A percentile compares a stretch with the other conserved stretches of the same genome.
phyloP scores from a whole-genome alignment of 1,284 basidiomycete genomes.

The Cutaneotrichosporon sp. region DNA sequence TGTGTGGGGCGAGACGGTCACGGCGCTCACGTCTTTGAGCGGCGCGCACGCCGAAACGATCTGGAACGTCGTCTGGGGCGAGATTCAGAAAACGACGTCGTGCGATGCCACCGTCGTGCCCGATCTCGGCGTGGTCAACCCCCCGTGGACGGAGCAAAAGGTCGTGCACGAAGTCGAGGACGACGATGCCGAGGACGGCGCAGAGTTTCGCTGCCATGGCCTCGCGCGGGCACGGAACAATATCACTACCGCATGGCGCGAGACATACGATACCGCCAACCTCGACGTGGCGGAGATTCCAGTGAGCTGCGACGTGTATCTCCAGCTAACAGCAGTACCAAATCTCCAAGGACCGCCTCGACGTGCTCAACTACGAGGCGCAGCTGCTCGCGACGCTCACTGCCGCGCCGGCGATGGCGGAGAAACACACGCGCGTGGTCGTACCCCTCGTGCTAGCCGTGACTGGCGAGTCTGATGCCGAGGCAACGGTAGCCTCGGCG shows the following conservation, averaged over 20 bases:
- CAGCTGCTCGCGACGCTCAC: slow-evolving; percentile 69
- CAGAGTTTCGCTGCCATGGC: slow-evolving; percentile 43
- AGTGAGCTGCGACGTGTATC: slow-evolving; percentile 17
- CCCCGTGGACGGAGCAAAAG: slow-evolving; percentile 30
- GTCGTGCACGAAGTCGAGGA: slow-evolving; percentile 9
- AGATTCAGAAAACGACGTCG: slow-evolving; percentile 51
- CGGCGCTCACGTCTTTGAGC: slow-evolving; percentile 60
- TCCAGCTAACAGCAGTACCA: slow-evolving; percentile 54
- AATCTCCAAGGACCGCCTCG: slow-evolving; percentile 62
- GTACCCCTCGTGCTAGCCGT: slow-evolving; percentile 66
- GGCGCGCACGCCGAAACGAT: slow-evolving; percentile 61
- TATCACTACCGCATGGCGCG: slow-evolving; percentile 23
- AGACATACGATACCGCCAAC: slow-evolving; percentile 19
- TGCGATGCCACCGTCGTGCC: slow-evolving; percentile 20
- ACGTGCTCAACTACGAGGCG: slow-evolving; percentile 66
- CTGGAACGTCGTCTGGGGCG: slow-evolving; percentile 65
- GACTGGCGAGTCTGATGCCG: slow-evolving; percentile 14
- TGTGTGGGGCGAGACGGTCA: slow-evolving; percentile 74
- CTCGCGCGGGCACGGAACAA: slow-evolving; percentile 22
- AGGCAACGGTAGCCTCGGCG: slow-evolving; percentile 10
- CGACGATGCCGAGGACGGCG: slow-evolving; percentile 32
- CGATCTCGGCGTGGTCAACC: slow-evolving; percentile 30
- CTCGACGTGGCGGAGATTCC: slow-evolving; percentile 33
- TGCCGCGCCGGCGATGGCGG: slow-evolving; percentile 63
- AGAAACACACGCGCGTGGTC: slow-evolving; percentile 76